These are phyloP conservation scores for Neopestalotiopsis sp. DNA, from an alignment of 2,329 filamentous ascomycete genomes.

Conservation along the genomic window DNA sequence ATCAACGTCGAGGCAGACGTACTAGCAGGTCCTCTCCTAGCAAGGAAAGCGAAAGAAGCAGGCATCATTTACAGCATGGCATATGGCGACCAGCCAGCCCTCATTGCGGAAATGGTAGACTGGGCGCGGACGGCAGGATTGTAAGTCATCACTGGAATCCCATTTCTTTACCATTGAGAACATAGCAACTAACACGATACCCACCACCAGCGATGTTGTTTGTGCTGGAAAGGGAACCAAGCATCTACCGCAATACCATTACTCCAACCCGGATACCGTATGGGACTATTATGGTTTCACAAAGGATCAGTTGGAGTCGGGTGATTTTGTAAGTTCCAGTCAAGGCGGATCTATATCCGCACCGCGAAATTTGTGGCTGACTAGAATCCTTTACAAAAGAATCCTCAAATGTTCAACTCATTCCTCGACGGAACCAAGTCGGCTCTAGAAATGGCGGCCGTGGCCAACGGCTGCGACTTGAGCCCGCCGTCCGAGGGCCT, in stretches of 20 bases:
- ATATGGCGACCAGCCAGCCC: conserved; percentile 50
- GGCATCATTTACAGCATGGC: conserved; percentile 54
- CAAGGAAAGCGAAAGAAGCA: conserved; percentile 46
- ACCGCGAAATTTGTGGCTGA: too few relatives aligned
- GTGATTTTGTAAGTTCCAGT: neutral
- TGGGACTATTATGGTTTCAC: conserved; percentile 54
- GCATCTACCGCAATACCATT: conserved; percentile 50
- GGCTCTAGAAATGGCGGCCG: conserved; percentile 53
- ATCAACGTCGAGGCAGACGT: conserved; percentile 53
- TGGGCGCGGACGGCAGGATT: conserved; percentile 51
- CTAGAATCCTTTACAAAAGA: conserved; percentile 23
- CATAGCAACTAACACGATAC: neutral
- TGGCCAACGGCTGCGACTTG: conserved; percentile 50
- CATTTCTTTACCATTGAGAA: neutral
- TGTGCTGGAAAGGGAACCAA: conserved; percentile 53
- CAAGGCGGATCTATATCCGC: too few relatives aligned
- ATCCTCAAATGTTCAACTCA: conserved; percentile 54
- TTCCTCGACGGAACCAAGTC: conserved; percentile 55
- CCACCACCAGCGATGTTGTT: conserved; percentile 38
- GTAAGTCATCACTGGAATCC: neutral
- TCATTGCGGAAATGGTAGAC: conserved; percentile 49
- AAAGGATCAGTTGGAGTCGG: conserved; percentile 45
- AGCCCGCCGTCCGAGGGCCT: conserved; percentile 45
- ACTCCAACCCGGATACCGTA: conserved; percentile 51
- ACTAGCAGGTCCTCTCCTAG: conserved; percentile 46